Evolutionary conservation across 805 yeast genomes (phyloP).

Genomic region (Lachancea sp.): DNA sequence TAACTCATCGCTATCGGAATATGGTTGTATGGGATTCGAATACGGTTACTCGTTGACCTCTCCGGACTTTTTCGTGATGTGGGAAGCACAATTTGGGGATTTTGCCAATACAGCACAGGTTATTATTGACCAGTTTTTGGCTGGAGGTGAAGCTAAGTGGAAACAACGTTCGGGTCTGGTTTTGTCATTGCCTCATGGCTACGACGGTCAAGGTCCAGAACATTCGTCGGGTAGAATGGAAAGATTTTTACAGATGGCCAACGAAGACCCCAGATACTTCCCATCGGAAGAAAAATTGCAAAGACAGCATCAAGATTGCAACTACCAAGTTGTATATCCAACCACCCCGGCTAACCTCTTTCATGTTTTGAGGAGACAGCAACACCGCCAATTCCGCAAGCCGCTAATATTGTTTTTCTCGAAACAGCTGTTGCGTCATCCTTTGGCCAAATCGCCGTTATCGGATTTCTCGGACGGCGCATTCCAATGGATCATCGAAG

Average conservation of each 20-base stretch:
- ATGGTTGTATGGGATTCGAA: slow-evolving; percentile 99
- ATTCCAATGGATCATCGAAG: slow-evolving; percentile 96
- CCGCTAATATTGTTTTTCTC: slow-evolving; percentile 86
- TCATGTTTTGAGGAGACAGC: slow-evolving; percentile 97
- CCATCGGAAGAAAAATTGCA: slow-evolving; percentile 83
- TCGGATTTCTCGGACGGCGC: slow-evolving; percentile 84
- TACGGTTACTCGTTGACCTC: slow-evolving; percentile 97
- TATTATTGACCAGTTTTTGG: slow-evolving; percentile 90
- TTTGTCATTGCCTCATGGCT: slow-evolving; percentile 95
- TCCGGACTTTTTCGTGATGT: slow-evolving; percentile 93
- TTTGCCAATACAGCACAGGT: slow-evolving; percentile 99
- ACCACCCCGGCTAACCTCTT: slow-evolving; percentile 94
- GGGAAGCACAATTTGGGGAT: slow-evolving; percentile 99
- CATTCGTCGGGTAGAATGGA: slow-evolving; percentile 97
- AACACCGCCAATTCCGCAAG: slow-evolving; percentile 97
- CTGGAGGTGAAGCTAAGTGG: slow-evolving; percentile 98
- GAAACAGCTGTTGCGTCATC: slow-evolving; percentile 91
- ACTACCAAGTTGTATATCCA: slow-evolving; percentile 97
- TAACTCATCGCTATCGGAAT: slow-evolving; percentile 95
- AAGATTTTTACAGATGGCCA: slow-evolving; percentile 90
- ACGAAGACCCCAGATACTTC: slow-evolving; percentile 93
- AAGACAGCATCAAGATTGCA: slow-evolving; percentile 98
- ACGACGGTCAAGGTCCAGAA: slow-evolving; percentile 99
- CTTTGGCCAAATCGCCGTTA: slow-evolving; percentile 84
- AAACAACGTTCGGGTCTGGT: slow-evolving; percentile 97